Evolutionary conservation across 495 filamentous ascomycete species (phyloP).

Genomic region (Aspergillus mulundensis): DNA sequence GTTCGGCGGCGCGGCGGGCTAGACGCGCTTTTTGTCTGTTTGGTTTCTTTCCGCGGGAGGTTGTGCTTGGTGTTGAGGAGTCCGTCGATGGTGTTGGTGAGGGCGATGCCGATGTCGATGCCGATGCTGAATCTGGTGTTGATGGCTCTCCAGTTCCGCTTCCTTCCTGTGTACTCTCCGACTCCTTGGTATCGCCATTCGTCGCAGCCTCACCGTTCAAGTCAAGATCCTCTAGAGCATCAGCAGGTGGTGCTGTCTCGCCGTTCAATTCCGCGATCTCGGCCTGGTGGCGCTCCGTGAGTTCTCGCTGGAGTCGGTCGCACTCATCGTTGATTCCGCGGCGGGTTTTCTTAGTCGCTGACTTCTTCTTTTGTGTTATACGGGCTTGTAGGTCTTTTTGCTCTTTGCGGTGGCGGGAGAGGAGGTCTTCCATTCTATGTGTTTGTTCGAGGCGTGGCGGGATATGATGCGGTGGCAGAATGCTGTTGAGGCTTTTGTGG

Average conservation of each 20-base stretch:
- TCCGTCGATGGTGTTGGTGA: not conserved
- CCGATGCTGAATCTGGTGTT: too few species aligned
- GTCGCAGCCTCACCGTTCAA: constrained; percentile 21
- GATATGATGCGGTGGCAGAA: not conserved
- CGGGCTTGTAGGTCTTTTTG: constrained; percentile 76
- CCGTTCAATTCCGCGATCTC: constrained; percentile 62
- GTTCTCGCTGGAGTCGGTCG: constrained; percentile 61
- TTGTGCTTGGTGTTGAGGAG: constrained; percentile 8
- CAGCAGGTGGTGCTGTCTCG: constrained; percentile 20
- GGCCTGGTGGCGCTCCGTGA: constrained; percentile 61
- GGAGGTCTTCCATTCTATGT: constrained; percentile 63
- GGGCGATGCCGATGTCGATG: not conserved
- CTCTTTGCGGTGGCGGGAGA: constrained; percentile 82
- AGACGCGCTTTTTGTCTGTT: constrained; percentile 90
- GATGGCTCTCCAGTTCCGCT: not conserved
- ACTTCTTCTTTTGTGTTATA: constrained; percentile 92
- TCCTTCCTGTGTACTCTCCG: not conserved
- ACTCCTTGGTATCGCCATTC: constrained; percentile 10
- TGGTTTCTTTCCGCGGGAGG: constrained; percentile 57
- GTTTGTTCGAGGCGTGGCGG: not conserved
- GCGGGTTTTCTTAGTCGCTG: constrained; percentile 91
- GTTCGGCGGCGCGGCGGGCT: constrained; percentile 80
- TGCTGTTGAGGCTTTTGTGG: not conserved
- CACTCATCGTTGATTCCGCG: constrained; percentile 86
- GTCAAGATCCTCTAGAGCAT: constrained; percentile 29